Conservation (phyloP, 2,329 filamentous ascomycete genomes). For the Aspergillus amoenus region DNA sequence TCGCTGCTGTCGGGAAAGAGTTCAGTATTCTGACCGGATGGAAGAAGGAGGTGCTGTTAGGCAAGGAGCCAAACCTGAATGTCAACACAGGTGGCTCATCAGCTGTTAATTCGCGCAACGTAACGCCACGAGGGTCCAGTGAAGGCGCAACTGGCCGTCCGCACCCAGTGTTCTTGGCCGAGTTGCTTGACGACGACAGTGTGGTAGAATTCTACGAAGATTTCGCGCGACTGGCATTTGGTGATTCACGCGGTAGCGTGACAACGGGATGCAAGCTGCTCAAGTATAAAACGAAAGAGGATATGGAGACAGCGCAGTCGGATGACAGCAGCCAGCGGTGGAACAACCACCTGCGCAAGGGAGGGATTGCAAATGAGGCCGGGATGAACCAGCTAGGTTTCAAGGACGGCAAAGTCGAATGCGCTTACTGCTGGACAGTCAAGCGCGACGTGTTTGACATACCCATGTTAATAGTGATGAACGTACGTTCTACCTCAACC, state of each 20-base stretch:
- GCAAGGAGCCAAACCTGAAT: slow-evolving; percentile 83
- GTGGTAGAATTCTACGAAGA: slow-evolving; percentile 96
- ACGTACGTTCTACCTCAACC: slow-evolving; percentile 64
- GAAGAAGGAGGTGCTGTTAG: slow-evolving; percentile 84
- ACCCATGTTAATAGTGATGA: slow-evolving; percentile 97
- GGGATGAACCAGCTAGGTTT: slow-evolving; percentile 77
- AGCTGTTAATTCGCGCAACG: slow-evolving; percentile 46
- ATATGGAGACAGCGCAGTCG: slow-evolving; percentile 41
- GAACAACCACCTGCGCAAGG: slow-evolving; percentile 44
- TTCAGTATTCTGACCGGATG: slow-evolving; percentile 95
- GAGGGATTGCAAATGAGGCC: slow-evolving; percentile 51
- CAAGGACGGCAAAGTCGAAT: slow-evolving; percentile 87
- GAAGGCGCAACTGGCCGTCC: slow-evolving; percentile 48
- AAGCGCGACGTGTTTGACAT: slow-evolving; percentile 98
- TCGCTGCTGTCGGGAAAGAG: slow-evolving; percentile 94
- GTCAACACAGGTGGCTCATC: slow-evolving; percentile 67
- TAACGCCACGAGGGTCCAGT: slow-evolving; percentile 49
- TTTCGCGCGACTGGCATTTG: slow-evolving; percentile 88
- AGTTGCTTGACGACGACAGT: slow-evolving; percentile 88
- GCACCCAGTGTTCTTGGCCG: slow-evolving; percentile 85
- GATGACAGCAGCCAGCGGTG: slow-evolving; percentile 51
- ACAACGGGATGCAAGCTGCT: slow-evolving; percentile 81
- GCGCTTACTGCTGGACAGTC: slow-evolving; percentile 95
- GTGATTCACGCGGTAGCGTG: slow-evolving; percentile 81
- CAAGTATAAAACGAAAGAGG: slow-evolving; percentile 79